Percentiles rank a stretch among this genome's conserved stretches.
These are phyloP conservation scores for Starmera stellimalicola DNA, from an alignment of 1,139 yeast species.

Conservation along the genomic window DNA sequence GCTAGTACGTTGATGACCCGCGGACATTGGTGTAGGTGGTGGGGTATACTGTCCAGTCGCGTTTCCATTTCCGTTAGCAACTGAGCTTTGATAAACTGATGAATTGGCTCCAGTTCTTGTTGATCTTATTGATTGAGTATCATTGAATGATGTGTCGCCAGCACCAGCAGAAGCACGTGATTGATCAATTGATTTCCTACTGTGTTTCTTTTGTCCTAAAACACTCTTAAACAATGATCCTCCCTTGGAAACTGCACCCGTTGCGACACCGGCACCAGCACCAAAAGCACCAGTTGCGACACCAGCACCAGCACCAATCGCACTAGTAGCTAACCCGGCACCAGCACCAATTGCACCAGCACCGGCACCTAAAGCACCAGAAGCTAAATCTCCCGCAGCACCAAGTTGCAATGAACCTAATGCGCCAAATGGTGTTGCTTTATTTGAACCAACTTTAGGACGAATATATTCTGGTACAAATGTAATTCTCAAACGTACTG, in stretches of 20 bases:
- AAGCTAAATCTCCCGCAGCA: conserved; percentile 27
- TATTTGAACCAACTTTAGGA: conserved; percentile 40
- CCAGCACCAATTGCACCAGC: conserved; percentile 27
- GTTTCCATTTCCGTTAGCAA: background rate
- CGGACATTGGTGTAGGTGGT: conserved; percentile 4
- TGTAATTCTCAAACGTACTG: conserved; percentile 38
- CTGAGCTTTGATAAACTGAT: background rate
- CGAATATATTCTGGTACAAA: conserved; percentile 62
- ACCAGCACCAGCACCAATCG: conserved; percentile 29
- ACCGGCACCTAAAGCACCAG: conserved; percentile 26
- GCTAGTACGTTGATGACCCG: conserved; percentile 2
- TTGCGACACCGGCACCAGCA: conserved; percentile 16
- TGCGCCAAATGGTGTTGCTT: conserved; percentile 30
- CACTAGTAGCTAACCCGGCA: conserved; percentile 22
- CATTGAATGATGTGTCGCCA: too few relatives aligned
- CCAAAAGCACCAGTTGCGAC: conserved; percentile 26
- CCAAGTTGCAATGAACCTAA: conserved; percentile 39
- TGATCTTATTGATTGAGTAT: conserved; percentile 12
- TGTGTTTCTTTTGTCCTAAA: conserved; percentile 25
- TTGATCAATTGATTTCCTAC: conserved; percentile 13
- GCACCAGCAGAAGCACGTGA: conserved; percentile 8
- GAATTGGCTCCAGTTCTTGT: conserved; percentile 3
- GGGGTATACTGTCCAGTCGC: background rate
- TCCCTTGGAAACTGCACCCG: conserved; percentile 27
- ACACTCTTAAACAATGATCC: conserved; percentile 30